phyloP scores from a whole-genome alignment of 2,329 filamentous ascomycete genomes.

The Magnaporthiopsis incrustans region DNA sequence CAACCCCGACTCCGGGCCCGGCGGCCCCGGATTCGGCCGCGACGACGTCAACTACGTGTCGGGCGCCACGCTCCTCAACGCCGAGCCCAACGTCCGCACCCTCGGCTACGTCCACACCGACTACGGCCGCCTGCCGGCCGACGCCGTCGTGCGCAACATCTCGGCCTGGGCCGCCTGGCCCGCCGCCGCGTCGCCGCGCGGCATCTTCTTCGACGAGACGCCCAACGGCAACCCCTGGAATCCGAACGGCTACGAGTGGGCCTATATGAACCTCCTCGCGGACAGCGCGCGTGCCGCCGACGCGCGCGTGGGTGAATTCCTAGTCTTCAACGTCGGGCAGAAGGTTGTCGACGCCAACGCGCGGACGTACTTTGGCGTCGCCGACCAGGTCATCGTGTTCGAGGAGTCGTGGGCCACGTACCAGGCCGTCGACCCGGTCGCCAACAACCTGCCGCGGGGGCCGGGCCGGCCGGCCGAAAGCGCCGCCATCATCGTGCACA shows the following conservation, averaged over 20 bases:
- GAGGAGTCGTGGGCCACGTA: conserved; percentile 4
- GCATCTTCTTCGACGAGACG: conserved; percentile 16
- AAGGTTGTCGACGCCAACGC: not conserved
- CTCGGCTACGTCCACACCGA: conserved; percentile 14
- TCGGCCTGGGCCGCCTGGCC: conserved; percentile 13
- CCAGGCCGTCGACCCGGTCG: conserved; percentile 1
- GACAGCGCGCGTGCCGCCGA: not conserved
- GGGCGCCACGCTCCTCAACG: conserved; percentile 8
- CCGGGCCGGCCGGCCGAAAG: not conserved
- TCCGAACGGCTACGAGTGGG: not conserved
- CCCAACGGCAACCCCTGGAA: conserved; percentile 4
- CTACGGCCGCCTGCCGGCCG: conserved; percentile 7
- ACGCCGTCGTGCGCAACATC: conserved; percentile 7
- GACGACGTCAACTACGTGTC: conserved; percentile 10
- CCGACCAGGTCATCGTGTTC: conserved; percentile 7
- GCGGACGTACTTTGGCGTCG: conserved; percentile 5
- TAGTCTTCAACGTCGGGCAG: conserved; percentile 8
- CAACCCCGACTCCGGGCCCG: conserved; percentile 13
- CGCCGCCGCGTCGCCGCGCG: conserved; percentile 11
- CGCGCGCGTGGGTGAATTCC: not conserved
- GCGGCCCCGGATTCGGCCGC: conserved; percentile 5
- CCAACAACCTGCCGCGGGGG: not conserved
- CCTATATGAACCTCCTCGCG: conserved; percentile 1
- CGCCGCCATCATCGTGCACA: conserved; percentile 7
- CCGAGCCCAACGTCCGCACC: conserved; percentile 11